Base-by-base conservation (phyloP, 192 early-diverging fungal genomes). In the Geosiphon pyriformis region DNA sequence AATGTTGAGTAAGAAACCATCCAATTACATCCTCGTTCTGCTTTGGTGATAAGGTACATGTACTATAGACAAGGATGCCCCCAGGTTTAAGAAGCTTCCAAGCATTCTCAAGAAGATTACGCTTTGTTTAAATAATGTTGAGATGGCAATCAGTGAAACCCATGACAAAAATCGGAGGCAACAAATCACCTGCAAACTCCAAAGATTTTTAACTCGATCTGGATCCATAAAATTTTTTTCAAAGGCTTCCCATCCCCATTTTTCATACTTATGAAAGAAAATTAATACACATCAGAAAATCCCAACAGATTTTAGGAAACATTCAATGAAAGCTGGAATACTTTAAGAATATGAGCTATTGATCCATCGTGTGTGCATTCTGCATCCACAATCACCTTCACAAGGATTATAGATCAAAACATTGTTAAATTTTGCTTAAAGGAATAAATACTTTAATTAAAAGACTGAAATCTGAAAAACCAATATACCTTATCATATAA, bases 301-400 rank as follows among this genome's bases (percentile, higher is more conserved):
- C 17, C 26, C 23, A 23, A 42, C 6, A 42, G 37, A 69, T 70
- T n/a, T 17, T 26, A n/a, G n/a, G n/a, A n/a, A n/a, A n/a, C n/a
- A n/a, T 42, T 42, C 37, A 42, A 42, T 42, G 15, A 42, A 42
- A 42, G 7, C 12, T 20, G 29, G 31, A 18, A 37, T 73, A 74
- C 79, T 75, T 87, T 92, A 2, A 82, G 71, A 42, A 92, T 78
- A 76, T 92, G 91, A 3, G 72, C 78, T 29, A 90, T 82, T 0
- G 92, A 96, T 22, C 94, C 96, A 72, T 98, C 96, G 72, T 96
- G 94, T 4, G 96, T 96, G 72, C 84, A 85, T 69, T 85, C 84
- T 11, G 84, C 84, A 71, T 85, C 84, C 1, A 85, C 81, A 49
- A 85, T 70, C n/a, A 85, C 76, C 75, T 76, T 15, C 17, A 55